Evolutionary conservation across 106 monocot genomes (phyloP).

Genomic region (Acorus gramineus): DNA sequence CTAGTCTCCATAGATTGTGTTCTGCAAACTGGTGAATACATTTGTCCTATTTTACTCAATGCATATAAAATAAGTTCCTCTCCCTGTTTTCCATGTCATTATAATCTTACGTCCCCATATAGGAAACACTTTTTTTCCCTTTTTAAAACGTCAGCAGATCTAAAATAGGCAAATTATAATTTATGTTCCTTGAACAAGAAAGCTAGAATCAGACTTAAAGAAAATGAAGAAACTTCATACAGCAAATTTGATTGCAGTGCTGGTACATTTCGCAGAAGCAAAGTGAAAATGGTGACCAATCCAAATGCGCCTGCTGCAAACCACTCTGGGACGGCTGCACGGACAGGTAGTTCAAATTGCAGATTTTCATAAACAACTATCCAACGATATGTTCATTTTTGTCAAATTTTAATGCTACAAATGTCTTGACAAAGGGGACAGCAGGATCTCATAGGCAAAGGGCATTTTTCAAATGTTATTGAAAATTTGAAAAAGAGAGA

Average conservation of each 20-base stretch:
- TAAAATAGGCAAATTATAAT: not conserved
- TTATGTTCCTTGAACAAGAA: not conserved
- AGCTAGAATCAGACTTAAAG: not conserved
- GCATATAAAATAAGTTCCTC: too few species aligned
- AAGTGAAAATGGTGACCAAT: slow-evolving; percentile 82
- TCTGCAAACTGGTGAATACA: too few species aligned
- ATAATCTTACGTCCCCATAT: too few species aligned
- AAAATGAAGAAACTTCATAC: slow-evolving; percentile 48
- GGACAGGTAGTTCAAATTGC: not conserved
- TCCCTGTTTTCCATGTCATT: too few species aligned
- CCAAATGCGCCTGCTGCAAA: slow-evolving; percentile 92
- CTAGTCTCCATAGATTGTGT: too few species aligned
- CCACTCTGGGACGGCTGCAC: slow-evolving; percentile 92
- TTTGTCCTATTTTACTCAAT: too few species aligned
- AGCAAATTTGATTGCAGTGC: slow-evolving; percentile 77
- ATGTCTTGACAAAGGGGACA: too few species aligned
- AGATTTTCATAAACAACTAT: too few species aligned
- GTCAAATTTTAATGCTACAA: too few species aligned
- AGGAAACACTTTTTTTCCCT: too few species aligned
- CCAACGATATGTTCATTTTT: too few species aligned
- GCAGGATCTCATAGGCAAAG: not conserved
- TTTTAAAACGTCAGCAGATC: not conserved
- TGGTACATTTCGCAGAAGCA: slow-evolving; percentile 86
- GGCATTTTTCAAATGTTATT: not conserved
- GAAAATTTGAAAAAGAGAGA: not conserved